Base-by-base conservation (phyloP, 306 rosid genomes). In the Mimosa bimucronata region DNA sequence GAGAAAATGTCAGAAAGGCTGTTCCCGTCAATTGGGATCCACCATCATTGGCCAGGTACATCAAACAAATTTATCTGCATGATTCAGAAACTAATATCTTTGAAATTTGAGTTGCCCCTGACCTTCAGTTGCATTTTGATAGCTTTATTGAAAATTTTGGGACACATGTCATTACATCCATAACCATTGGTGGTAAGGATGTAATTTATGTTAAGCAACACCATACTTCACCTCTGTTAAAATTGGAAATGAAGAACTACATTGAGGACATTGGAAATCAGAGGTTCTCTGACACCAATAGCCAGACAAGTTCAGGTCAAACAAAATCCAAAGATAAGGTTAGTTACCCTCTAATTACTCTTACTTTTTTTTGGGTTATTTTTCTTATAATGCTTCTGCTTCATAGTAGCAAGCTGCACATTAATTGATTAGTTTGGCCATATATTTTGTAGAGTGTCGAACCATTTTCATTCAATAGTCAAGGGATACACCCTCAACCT, bases 151-250 rank as follows among this genome's bases (percentile, higher is more conserved):
- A 94, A 79, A 91, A 81, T 77, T 94, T 89, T 80, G 98, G 98
- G 81, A 94, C 98, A 2, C 97, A 94, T 84, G 87, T 94, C 10
- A 90, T 94, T 70, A 86, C 88, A 41, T 94, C 98, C 34, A 80
- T 94, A 80, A 94, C 98, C 23, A 91, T 94, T 78, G 97, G 98
- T 28, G 97, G 98, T 62, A 90, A 94, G 85, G 98, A 94, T 87
- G 90, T 91, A 67, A 90, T 94, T 76, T 94, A 86, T 69, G 90
- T 91, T 41, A 94, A 90, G 86, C 98, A 94, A 80, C 97, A 90
- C 86, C 86, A 84, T 58, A 79, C 90, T 71, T 94, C 98, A 42
- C 88, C 95, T 34, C 79, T 94, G 77, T 86, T 97, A 65, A 91
- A 86, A 71, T 82, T 71, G 85, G 97, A 94, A 89, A 86, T 94